Evolutionary conservation across 2,329 filamentous ascomycete genomes (phyloP).

Genomic region (Lasiodiplodia citricola): DNA sequence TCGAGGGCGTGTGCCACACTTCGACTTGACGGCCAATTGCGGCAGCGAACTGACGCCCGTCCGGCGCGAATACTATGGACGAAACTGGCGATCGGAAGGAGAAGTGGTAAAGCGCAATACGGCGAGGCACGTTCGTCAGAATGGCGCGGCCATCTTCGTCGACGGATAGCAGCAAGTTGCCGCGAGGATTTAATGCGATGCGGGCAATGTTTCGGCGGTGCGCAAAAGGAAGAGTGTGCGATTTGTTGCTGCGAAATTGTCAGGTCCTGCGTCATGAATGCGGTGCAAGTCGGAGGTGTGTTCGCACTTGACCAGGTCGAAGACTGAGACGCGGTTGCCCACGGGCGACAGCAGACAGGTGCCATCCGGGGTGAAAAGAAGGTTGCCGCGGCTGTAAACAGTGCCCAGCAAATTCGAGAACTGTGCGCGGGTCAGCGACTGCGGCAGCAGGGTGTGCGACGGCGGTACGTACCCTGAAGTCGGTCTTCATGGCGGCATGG

Average conservation of each 20-base stretch:
- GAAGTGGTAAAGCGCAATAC: conserved; percentile 90
- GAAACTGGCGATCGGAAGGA: conserved; percentile 87
- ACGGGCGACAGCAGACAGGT: conserved; percentile 95
- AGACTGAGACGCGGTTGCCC: conserved; percentile 93
- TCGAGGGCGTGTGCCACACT: conserved; percentile 94
- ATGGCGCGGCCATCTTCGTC: conserved; percentile 96
- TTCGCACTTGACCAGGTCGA: conserved; percentile 89
- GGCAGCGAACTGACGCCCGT: conserved; percentile 87
- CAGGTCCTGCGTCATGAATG: neutral
- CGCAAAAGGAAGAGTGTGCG: conserved; percentile 83
- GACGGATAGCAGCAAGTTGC: conserved; percentile 89
- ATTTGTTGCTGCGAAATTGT: conserved; percentile 71
- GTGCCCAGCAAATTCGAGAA: conserved; percentile 98
- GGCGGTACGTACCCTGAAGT: conserved; percentile 78
- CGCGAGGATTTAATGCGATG: conserved; percentile 85
- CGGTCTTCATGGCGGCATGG: conserved; percentile 82
- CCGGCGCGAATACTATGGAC: conserved; percentile 87
- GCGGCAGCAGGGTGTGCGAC: neutral
- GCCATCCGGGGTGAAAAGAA: conserved; percentile 95
- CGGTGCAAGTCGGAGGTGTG: neutral
- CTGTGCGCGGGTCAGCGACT: conserved; percentile 56
- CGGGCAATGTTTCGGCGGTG: conserved; percentile 92
- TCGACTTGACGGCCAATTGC: conserved; percentile 86
- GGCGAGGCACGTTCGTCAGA: conserved; percentile 84
- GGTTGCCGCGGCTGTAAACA: conserved; percentile 96